Evolutionary conservation across 1,284 basidiomycete genomes (phyloP), one percentile per base, ranked within the genome.

Genomic region (Grifola frondosa): DNA sequence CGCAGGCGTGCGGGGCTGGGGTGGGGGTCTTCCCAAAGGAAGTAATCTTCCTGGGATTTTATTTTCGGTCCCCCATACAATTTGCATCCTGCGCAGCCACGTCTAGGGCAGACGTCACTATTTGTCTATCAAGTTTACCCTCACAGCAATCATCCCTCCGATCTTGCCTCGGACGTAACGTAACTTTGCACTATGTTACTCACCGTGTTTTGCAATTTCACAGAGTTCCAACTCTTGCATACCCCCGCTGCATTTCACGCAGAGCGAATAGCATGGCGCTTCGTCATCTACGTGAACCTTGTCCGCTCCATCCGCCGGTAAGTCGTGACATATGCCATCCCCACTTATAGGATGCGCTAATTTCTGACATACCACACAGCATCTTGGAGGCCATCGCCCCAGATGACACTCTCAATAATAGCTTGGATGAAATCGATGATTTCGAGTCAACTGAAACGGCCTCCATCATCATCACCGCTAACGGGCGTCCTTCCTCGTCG

Each of bases 281-380:
- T 85, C 37, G 87, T 91, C 53, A 86, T 91, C 57, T 90, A 90
- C 65, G 75, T 91, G 49, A 91, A 91, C 64, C 74, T 91, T 52
- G 84, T 89, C 47, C 80, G 81, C 58, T 91, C 88, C 46, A 68
- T 91, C 54, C 79, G 81, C 51, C 78, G 82, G 84, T 81, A 57
- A 52, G 72, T 60, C 21, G 33, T n/a, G 16, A 15, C 30, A 23
- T 21, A 17, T 20, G 22, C 23, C 26, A 36, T 28, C 32, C 12
- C 17, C 20, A 10, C 16, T 16, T 43, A 8, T 19, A 19, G 9
- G 29, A 19, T 13, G 16, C 38, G 26, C 40, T 42, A n/a, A n/a
- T n/a, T n/a, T n/a, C n/a, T n/a, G n/a, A n/a, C n/a, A n/a, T n/a
- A n/a, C 22, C 24, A 35, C 41, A 8, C 51, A 87, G 85, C 48